These are phyloP conservation scores for Saraca asoca DNA, from an alignment of 331 rosid genomes.

Conservation along the genomic window DNA sequence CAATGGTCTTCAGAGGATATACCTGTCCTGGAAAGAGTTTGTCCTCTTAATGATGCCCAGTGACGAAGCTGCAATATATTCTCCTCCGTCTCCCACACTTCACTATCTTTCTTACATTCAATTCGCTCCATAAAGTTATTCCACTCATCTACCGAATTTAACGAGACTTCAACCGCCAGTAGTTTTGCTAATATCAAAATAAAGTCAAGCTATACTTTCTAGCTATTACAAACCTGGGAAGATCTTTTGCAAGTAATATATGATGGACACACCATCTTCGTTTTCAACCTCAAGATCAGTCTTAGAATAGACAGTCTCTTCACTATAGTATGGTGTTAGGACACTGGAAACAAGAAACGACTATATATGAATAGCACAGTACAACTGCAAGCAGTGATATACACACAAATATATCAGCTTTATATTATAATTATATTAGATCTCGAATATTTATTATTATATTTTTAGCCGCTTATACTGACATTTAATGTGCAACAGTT, in stretches of 20 bases:
- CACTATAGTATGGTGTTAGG: constrained; percentile 96
- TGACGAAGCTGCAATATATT: constrained; percentile 86
- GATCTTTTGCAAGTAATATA: constrained; percentile 92
- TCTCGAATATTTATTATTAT: not conserved
- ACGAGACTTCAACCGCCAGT: constrained; percentile 23
- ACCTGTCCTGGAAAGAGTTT: constrained; percentile 96
- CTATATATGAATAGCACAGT: constrained; percentile 15
- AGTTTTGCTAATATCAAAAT: constrained; percentile 12
- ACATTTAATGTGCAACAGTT: constrained; percentile 6
- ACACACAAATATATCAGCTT: too few species aligned
- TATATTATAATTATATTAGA: not conserved
- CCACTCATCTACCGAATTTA: constrained; percentile 78
- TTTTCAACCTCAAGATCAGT: constrained; percentile 86
- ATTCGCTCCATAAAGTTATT: constrained; percentile 95
- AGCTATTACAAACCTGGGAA: constrained; percentile 73
- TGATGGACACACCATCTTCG: constrained; percentile 92
- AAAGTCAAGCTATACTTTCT: constrained; percentile 18
- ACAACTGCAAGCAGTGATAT: constrained; percentile 16
- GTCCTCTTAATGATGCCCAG: constrained; percentile 98
- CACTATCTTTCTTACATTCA: constrained; percentile 75
- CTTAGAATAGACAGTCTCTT: constrained; percentile 91
- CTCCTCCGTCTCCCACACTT: constrained; percentile 90
- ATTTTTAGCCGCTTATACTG: not conserved
- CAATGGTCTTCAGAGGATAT: constrained; percentile 24
- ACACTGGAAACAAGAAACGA: constrained; percentile 60